phyloP scores from a whole-genome alignment of 2,329 filamentous ascomycete genomes.

The Blumeria graminis region DNA sequence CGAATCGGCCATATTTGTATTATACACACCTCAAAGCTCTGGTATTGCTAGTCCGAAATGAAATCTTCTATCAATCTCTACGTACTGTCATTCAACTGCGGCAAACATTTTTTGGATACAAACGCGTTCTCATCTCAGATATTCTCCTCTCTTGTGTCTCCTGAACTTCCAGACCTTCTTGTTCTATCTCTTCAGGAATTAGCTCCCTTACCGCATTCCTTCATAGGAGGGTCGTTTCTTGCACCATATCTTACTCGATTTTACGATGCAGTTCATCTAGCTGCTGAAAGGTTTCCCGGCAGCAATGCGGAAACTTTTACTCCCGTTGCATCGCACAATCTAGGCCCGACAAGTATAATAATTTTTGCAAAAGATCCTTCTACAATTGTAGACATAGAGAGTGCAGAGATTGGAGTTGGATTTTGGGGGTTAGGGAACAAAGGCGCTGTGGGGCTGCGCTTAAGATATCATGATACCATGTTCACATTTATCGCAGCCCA shows the following conservation, averaged over 20 bases:
- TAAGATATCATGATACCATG: conserved; percentile 38
- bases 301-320: conserved; percentile 30
- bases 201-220: conserved; percentile 59
- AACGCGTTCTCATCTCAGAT: conserved; percentile 48
- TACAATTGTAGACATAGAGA: conserved; percentile 40
- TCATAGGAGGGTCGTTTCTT: conserved; percentile 64
- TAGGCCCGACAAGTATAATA: conserved; percentile 78
- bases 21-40: too few species aligned
- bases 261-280: conserved; percentile 45
- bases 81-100: conserved; percentile 79
- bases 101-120: conserved; percentile 42
- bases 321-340: conserved; percentile 44
- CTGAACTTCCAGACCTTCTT: conserved; percentile 38
- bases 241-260: conserved; percentile 52
- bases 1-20: too few species aligned
- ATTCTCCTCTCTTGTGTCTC: conserved; percentile 28
- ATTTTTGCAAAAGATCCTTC: conserved; percentile 48
- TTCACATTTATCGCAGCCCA: conserved; percentile 77
- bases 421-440: conserved; percentile 85
- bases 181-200: conserved; percentile 64
- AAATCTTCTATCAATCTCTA: conserved; percentile 37
- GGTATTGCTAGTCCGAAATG: not conserved
- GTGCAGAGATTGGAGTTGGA: conserved; percentile 67
- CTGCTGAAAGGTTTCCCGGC: conserved; percentile 15
- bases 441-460: conserved; percentile 59